Percentiles rank a stretch among this genome's conserved stretches.
phyloP scores from a whole-genome alignment of 495 filamentous ascomycete genomes.

The Stereocaulon alpinum region DNA sequence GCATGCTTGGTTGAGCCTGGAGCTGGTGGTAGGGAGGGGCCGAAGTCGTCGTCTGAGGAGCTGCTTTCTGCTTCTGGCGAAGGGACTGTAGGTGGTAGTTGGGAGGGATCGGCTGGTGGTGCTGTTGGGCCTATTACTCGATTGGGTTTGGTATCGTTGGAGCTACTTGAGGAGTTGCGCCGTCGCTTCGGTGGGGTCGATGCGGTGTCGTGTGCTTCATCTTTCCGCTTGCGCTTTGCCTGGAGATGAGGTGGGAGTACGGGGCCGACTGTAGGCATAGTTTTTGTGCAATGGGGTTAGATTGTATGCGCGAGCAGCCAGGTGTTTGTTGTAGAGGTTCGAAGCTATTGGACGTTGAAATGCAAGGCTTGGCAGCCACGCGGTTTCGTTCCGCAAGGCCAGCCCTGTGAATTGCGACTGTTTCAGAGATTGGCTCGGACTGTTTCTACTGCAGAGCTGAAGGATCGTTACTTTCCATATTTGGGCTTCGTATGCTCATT shows the following conservation, averaged over 20 bases:
- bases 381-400: not conserved
- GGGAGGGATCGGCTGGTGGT: constrained; percentile 43
- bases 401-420: not conserved
- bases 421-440: not conserved
- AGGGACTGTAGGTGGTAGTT: constrained; percentile 30
- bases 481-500: not conserved
- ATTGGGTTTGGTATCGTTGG: constrained; percentile 33
- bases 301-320: not conserved
- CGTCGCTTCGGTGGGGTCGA: constrained; percentile 13
- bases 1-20: constrained; percentile 23
- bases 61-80: constrained; percentile 34
- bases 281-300: not conserved
- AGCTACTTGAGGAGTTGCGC: constrained; percentile 23
- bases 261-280: constrained; percentile 26
- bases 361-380: constrained; percentile 1
- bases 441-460: not conserved
- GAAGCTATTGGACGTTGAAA: not conserved
- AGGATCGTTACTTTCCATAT: not conserved
- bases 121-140: constrained; percentile 40
- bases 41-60: constrained; percentile 56
- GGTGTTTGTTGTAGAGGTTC: not conserved
- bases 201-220: constrained; percentile 20
- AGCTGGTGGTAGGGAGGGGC: constrained; percentile 64
- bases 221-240: constrained; percentile 30
- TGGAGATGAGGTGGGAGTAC: constrained; percentile 31